Evolutionary conservation across 257 asterid genomes (phyloP), one percentile per base, ranked within the genome.

Genomic region (Henckelia pumila): DNA sequence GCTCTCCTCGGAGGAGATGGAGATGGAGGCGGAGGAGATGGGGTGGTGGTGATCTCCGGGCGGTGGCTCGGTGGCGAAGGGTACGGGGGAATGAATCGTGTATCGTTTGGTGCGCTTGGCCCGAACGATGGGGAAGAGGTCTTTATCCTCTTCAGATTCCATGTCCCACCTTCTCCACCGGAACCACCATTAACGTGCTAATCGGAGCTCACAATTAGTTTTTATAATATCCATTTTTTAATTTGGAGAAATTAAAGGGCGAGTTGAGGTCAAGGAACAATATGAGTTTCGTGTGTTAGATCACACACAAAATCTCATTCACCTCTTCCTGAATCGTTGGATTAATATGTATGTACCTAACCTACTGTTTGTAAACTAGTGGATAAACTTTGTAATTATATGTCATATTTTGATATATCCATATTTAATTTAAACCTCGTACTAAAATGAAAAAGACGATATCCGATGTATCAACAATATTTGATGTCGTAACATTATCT

Each of bases 41-140:
- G 30, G 30, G 30, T 28, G 30, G 30, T 28, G 6, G 30, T 20
- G n/a, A 21, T 20, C 32, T 11, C 7, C 32, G 28, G 8, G 1
- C 22, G 73, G 63, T 16, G 76, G 66, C 3, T 57, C 20, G 60
- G 74, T 19, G 77, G 83, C 55, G 79, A 82, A 77, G 62, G 82
- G 66, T 65, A 72, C 37, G 3, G 87, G 90, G 24, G 87, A 84
- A 61, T 77, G 79, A 13, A 75, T 80, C 64, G 85, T 66, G 49
- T 70, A 79, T 56, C 90, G 19, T 70, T 85, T 85, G 70, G 88
- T 82, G 59, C 91, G 84, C 56, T 76, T 78, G 74, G 85, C 86
- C 47, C 80, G 82, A 58, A 83, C 80, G 6, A 79, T 59, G 74
- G 71, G 73, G 37, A 75, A 67, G 37, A 66, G 74, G 75, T 82